Evolutionary conservation across 768 basidiomycete species (phyloP).

Genomic region (Amanita thiersii): DNA sequence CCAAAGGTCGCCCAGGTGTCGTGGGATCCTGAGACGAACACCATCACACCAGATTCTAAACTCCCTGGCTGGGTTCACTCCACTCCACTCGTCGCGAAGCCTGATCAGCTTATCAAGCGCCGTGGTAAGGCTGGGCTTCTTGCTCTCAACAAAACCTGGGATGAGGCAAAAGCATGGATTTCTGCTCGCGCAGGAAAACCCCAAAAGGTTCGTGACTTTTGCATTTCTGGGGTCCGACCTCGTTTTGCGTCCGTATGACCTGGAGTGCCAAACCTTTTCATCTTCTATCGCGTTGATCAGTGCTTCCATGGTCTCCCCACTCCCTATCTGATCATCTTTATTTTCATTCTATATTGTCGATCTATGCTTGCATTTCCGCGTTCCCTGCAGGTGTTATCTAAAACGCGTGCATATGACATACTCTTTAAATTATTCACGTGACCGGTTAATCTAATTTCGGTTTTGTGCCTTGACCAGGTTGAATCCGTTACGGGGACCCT

Average conservation of each 20-base stretch:
- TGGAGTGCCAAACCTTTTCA: not conserved
- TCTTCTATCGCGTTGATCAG: conserved; percentile 3
- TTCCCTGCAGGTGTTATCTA: conserved; percentile 6
- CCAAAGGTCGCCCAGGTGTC: conserved; percentile 83
- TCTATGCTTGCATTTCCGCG: conserved; percentile 9
- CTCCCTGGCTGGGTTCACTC: conserved; percentile 79
- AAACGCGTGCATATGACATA: conserved; percentile 17
- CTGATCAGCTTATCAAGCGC: conserved; percentile 98
- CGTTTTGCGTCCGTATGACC: conserved; percentile 8
- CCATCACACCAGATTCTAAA: conserved; percentile 41
- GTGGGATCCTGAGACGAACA: conserved; percentile 67
- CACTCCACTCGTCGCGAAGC: conserved; percentile 89
- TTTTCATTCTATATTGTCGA: conserved; percentile 11
- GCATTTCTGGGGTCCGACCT: conserved; percentile 1
- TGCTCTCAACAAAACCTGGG: conserved; percentile 89
- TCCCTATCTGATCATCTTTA: conserved; percentile 13
- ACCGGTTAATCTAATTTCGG: conserved; percentile 10
- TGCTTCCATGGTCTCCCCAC: not conserved
- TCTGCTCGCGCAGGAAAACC: conserved; percentile 83
- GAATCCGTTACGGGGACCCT: conserved; percentile 92
- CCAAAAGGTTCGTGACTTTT: conserved; percentile 57
- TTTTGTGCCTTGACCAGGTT: conserved; percentile 63
- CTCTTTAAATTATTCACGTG: not conserved
- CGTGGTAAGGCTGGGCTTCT: conserved; percentile 97
- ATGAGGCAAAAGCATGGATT: conserved; percentile 85